Conservation (phyloP, 805 yeast genomes). For the Dipodascus geniculatus region DNA sequence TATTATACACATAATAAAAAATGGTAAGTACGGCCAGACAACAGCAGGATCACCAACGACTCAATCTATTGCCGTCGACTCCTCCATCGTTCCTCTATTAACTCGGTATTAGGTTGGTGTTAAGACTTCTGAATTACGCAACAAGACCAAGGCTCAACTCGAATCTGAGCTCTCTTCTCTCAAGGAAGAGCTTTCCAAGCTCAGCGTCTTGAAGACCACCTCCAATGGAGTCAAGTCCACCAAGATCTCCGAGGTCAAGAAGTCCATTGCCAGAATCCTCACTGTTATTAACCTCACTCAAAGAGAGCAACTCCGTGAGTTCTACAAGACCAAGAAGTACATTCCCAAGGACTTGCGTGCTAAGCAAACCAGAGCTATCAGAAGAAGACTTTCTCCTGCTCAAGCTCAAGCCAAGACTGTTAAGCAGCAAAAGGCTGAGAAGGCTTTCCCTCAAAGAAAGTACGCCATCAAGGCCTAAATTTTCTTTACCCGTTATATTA, state of each 20-base stretch:
- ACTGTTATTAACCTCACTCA: slow-evolving; percentile 94
- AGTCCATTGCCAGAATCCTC: slow-evolving; percentile 96
- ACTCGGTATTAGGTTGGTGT: slow-evolving; percentile 20
- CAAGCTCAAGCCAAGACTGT: slow-evolving; percentile 76
- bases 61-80: too few species aligned
- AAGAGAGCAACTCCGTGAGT: slow-evolving; percentile 88
- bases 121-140: slow-evolving; percentile 92
- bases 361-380: slow-evolving; percentile 99
- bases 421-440: slow-evolving; percentile 82
- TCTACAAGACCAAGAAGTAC: slow-evolving; percentile 78
- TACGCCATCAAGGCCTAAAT: slow-evolving; percentile 93
- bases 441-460: slow-evolving; percentile 97
- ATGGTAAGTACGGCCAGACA: background rate
- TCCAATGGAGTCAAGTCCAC: slow-evolving; percentile 64
- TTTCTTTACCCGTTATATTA: slow-evolving; percentile 1
- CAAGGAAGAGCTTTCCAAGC: slow-evolving; percentile 91
- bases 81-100: too few species aligned
- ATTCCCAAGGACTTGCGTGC: slow-evolving; percentile 98
- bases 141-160: slow-evolving; percentile 94
- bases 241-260: slow-evolving; percentile 94
- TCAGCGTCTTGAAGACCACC: slow-evolving; percentile 91
- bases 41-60: too few species aligned
- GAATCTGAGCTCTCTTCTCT: slow-evolving; percentile 88
- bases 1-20: background rate
- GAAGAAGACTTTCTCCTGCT: slow-evolving; percentile 86